phyloP scores from a whole-genome alignment of 1,284 basidiomycete species.

The Rhodotorula sp. region DNA sequence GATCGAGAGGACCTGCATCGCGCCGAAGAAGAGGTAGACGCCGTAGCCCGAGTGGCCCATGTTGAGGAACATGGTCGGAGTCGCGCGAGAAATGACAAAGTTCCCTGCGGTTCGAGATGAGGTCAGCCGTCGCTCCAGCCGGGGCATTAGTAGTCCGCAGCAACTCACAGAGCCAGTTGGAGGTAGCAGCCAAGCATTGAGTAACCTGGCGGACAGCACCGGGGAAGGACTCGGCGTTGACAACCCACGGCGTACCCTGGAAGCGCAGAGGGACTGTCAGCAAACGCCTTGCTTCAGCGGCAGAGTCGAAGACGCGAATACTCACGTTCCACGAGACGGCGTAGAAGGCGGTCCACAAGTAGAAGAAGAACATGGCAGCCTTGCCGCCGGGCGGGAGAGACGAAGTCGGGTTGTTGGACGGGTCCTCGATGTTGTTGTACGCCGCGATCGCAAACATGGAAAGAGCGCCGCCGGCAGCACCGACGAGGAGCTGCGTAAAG shows the following conservation, averaged over 20 bases:
- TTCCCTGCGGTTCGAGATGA: constrained; percentile 13
- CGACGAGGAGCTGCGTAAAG: constrained; percentile 49
- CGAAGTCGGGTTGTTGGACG: constrained; percentile 27
- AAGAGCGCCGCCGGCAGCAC: constrained; percentile 52
- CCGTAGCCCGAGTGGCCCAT: constrained; percentile 19
- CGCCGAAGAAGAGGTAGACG: constrained; percentile 48
- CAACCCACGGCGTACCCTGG: constrained; percentile 48
- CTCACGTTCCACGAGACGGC: constrained; percentile 43
- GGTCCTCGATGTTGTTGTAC: constrained; percentile 43
- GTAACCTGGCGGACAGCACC: constrained; percentile 48
- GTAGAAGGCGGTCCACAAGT: constrained; percentile 43
- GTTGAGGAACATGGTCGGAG: constrained; percentile 37
- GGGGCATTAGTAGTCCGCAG: not conserved
- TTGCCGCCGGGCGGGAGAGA: constrained; percentile 44
- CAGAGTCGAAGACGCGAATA: not conserved
- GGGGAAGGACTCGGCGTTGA: constrained; percentile 50
- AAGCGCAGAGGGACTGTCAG: not conserved
- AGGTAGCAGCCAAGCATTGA: constrained; percentile 47
- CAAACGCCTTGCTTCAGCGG: not conserved
- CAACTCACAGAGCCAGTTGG: constrained; percentile 48
- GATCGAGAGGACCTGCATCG: constrained; percentile 46
- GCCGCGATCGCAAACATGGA: constrained; percentile 50
- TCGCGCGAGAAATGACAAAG: constrained; percentile 44
- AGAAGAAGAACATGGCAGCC: constrained; percentile 47
- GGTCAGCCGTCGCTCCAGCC: not conserved